Percentiles rank a stretch among this genome's conserved stretches.
phyloP scores from a whole-genome alignment of 805 yeast species.

The Zygosaccharomyces bisporus region DNA sequence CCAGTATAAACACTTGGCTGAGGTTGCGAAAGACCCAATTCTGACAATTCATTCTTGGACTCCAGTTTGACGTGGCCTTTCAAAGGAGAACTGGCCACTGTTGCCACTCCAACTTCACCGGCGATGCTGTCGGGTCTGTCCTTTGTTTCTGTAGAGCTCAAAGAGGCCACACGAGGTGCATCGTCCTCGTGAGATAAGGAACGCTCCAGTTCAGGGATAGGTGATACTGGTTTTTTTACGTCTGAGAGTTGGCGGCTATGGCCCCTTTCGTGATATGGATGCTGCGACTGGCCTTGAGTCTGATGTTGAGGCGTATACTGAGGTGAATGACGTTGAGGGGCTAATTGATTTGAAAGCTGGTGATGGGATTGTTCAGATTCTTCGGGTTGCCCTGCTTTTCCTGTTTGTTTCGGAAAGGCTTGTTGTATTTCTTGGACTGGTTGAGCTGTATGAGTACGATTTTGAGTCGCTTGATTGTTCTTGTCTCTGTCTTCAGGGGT shows the following conservation, averaged over 20 bases:
- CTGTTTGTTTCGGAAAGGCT: background rate
- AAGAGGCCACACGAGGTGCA: slow-evolving; percentile 12
- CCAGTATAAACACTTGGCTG: background rate
- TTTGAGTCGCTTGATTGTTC: background rate
- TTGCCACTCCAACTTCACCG: slow-evolving; percentile 21
- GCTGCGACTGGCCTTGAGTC: slow-evolving; percentile 4
- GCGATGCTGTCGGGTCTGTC: slow-evolving; percentile 10
- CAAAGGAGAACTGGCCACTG: slow-evolving; percentile 23
- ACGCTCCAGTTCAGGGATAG: slow-evolving; percentile 12
- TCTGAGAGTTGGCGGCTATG: slow-evolving; percentile 8
- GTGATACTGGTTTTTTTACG: slow-evolving; percentile 15
- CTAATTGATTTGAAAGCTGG: background rate
- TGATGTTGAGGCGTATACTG: slow-evolving; percentile 2
- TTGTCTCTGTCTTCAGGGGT: background rate
- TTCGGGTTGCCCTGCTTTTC: background rate
- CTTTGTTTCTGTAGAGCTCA: slow-evolving; percentile 10
- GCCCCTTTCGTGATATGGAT: slow-evolving; percentile 2
- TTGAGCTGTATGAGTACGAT: background rate
- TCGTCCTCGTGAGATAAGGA: slow-evolving; percentile 1
- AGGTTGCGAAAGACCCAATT: background rate
- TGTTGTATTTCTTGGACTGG: background rate
- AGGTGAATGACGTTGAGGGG: slow-evolving; percentile 2
- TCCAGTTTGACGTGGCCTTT: slow-evolving; percentile 19
- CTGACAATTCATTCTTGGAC: background rate
- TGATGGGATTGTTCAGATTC: background rate